A percentile compares a stretch with the other conserved stretches of the same genome.
phyloP scores from a whole-genome alignment of 2,329 filamentous ascomycete species.

The Huntiella decipiens region DNA sequence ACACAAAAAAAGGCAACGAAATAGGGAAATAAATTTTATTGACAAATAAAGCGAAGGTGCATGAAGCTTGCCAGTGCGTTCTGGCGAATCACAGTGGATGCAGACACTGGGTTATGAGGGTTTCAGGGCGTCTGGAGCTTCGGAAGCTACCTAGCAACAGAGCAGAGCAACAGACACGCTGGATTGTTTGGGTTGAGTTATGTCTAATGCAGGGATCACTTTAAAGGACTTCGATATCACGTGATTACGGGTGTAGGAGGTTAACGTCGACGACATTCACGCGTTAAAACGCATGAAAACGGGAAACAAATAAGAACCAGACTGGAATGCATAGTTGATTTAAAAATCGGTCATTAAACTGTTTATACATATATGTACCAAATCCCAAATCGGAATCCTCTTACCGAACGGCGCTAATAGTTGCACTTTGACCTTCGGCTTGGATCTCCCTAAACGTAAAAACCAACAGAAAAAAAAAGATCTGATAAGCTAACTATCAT shows the following conservation, averaged over 20 bases:
- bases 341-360: no score
- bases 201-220: no score
- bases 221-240: not conserved
- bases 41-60: conserved; percentile 10
- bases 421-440: not conserved
- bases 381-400: not conserved
- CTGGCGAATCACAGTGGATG: no score
- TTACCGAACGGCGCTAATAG: not conserved
- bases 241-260: not conserved
- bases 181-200: no score
- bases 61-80: conserved; percentile 1
- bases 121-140: no score
- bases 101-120: no score
- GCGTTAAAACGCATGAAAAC: not conserved
- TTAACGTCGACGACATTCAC: not conserved
- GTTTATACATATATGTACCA: no score
- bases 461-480: not conserved
- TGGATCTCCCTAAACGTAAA: not conserved
- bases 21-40: conserved; percentile 1
- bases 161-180: no score
- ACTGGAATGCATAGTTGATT: no score
- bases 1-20: conserved; percentile 2
- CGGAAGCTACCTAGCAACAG: no score
- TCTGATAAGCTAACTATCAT: not conserved
- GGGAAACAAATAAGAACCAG: not conserved